These are phyloP conservation scores for Noccaea caerulescens DNA, from an alignment of 345 rosid species.

Conservation along the genomic window DNA sequence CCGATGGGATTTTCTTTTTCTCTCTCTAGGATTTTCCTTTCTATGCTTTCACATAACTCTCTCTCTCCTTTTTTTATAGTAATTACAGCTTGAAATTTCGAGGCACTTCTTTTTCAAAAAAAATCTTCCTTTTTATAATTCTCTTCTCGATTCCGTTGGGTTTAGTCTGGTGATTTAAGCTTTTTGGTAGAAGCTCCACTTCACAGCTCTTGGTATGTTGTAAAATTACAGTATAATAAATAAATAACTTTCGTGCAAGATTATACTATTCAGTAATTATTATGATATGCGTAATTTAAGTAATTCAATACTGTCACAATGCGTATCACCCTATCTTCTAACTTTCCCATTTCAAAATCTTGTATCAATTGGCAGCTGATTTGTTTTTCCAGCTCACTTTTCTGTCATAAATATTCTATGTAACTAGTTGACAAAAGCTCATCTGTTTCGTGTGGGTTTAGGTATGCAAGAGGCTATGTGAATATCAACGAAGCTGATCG, in stretches of 20 bases:
- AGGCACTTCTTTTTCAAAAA: background rate
- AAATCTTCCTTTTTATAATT: background rate
- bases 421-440: slow-evolving; percentile 22
- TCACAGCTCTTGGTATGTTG: slow-evolving; percentile 39
- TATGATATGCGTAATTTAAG: no score
- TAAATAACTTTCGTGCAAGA: no score
- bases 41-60: slow-evolving; percentile 5
- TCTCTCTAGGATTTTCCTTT: slow-evolving; percentile 29
- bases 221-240: background rate
- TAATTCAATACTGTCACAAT: no score
- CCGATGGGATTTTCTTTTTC: background rate
- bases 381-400: background rate
- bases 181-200: slow-evolving; percentile 33
- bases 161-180: background rate
- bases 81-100: slow-evolving; percentile 38
- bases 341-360: background rate
- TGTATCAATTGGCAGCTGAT: background rate
- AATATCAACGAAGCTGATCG: slow-evolving; percentile 57
- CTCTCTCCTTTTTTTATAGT: background rate
- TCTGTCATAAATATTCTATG: background rate
- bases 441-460: slow-evolving; percentile 40
- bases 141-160: slow-evolving; percentile 5
- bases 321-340: slow-evolving; percentile 15
- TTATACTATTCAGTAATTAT: no score
- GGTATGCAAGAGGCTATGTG: slow-evolving; percentile 68